These are phyloP conservation scores for Arxiozyma telluris DNA, from an alignment of 1,139 yeast genomes.

Conservation along the genomic window DNA sequence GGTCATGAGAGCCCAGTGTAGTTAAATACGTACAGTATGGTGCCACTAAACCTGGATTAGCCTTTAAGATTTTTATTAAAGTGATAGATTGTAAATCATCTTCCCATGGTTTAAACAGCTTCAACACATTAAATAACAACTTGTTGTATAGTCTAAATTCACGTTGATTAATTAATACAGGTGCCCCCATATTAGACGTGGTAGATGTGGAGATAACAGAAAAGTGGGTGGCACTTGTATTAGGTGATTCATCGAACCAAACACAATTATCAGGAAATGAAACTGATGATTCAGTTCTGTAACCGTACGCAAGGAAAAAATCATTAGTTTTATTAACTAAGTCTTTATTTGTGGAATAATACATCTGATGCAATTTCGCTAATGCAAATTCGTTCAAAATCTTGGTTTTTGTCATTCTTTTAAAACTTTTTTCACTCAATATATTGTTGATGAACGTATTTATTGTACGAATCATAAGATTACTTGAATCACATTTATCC, in stretches of 20 bases:
- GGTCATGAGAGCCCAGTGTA: slow-evolving; percentile 57
- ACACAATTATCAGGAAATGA: slow-evolving; percentile 52
- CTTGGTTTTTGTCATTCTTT: slow-evolving; percentile 62
- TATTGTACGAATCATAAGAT: slow-evolving; percentile 37
- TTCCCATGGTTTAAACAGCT: slow-evolving; percentile 74
- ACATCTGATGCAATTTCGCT: slow-evolving; percentile 47
- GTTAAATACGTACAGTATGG: slow-evolving; percentile 57
- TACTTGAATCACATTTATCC: slow-evolving; percentile 44
- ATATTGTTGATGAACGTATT: slow-evolving; percentile 43
- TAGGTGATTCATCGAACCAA: slow-evolving; percentile 38
- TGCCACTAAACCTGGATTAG: slow-evolving; percentile 62
- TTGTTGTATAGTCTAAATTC: slow-evolving; percentile 57
- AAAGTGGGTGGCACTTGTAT: slow-evolving; percentile 8
- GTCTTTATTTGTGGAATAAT: slow-evolving; percentile 35
- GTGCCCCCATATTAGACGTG: slow-evolving; percentile 2
- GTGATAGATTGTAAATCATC: slow-evolving; percentile 53
- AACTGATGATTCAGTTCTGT: slow-evolving; percentile 52
- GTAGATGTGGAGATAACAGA: slow-evolving; percentile 12
- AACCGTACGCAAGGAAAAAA: slow-evolving; percentile 44
- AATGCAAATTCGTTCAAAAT: slow-evolving; percentile 73
- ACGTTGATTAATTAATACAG: slow-evolving; percentile 36
- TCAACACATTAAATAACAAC: slow-evolving; percentile 52
- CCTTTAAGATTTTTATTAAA: slow-evolving; percentile 41
- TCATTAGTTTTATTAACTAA: slow-evolving; percentile 35
- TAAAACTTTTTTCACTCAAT: slow-evolving; percentile 51